phyloP scores from a whole-genome alignment of 495 filamentous ascomycete genomes.

The Podospora anserina region DNA sequence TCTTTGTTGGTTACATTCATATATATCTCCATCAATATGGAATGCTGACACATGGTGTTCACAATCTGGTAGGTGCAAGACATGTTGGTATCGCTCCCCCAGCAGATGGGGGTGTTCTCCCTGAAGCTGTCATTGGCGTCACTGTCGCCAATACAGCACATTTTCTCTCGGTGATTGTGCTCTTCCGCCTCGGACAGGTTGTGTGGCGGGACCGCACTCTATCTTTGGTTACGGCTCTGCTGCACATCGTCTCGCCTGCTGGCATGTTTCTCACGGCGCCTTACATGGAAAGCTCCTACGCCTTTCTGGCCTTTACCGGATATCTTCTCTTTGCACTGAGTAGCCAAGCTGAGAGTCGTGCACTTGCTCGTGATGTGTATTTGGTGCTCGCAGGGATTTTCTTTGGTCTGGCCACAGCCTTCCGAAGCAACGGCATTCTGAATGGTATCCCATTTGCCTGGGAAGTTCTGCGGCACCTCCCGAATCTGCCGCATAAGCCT shows the following conservation, averaged over 20 bases:
- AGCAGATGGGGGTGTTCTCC: conserved; percentile 11
- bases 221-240: conserved; percentile 61
- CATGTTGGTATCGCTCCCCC: conserved; percentile 13
- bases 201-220: conserved; percentile 45
- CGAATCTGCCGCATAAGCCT: conserved; percentile 29
- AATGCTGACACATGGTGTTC: not conserved
- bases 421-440: conserved; percentile 84
- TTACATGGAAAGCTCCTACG: conserved; percentile 76
- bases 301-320: conserved; percentile 73
- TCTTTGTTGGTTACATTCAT: not conserved
- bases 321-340: conserved; percentile 65
- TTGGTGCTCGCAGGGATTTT: conserved; percentile 55
- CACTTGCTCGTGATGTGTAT: conserved; percentile 42
- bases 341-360: conserved; percentile 26
- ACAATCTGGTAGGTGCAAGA: conserved; percentile 2
- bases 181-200: conserved; percentile 57
- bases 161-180: conserved; percentile 65
- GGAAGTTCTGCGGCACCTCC: conserved; percentile 50
- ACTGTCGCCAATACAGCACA: conserved; percentile 68
- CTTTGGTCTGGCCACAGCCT: conserved; percentile 71
- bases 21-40: not conserved
- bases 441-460: conserved; percentile 62
- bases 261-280: conserved; percentile 89
- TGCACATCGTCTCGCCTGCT: conserved; percentile 83
- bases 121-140: conserved; percentile 52